These are phyloP conservation scores for Mallotus repandus DNA, from an alignment of 441 rosid species.

Conservation along the genomic window DNA sequence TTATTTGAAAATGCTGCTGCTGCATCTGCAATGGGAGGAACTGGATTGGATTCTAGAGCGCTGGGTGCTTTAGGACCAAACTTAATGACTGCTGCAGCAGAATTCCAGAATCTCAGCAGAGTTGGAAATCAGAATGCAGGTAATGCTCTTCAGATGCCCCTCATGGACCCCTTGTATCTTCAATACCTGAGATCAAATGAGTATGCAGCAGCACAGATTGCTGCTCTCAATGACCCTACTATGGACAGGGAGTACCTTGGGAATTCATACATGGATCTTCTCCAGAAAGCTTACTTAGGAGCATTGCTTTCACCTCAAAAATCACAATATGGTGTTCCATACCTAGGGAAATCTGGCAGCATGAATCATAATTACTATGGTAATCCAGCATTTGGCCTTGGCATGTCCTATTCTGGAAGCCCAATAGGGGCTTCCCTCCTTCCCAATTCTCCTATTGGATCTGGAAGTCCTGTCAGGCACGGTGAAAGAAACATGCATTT, in stretches of 20 bases:
- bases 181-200: constrained; percentile 54
- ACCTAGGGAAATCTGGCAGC: constrained; percentile 45
- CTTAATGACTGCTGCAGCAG: constrained; percentile 44
- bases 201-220: constrained; percentile 48
- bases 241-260: constrained; percentile 44
- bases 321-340: constrained; percentile 48
- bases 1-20: constrained; percentile 52
- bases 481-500: constrained; percentile 46
- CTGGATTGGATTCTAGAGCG: constrained; percentile 46
- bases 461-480: constrained; percentile 54
- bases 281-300: constrained; percentile 61
- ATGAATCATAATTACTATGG: constrained; percentile 47
- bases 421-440: constrained; percentile 42
- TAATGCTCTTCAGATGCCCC: constrained; percentile 42
- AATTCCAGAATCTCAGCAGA: constrained; percentile 43
- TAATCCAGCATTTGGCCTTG: constrained; percentile 50
- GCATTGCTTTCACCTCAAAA: constrained; percentile 49
- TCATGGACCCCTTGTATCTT: constrained; percentile 46
- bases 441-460: constrained; percentile 53
- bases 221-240: constrained; percentile 40
- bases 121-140: constrained; percentile 43
- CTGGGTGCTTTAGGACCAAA: constrained; percentile 43
- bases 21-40: constrained; percentile 47
- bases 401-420: constrained; percentile 57
- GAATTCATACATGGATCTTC: constrained; percentile 54